These are phyloP conservation scores for Barnettozyma wickerhamii DNA, from an alignment of 805 yeast species.

Conservation along the genomic window DNA sequence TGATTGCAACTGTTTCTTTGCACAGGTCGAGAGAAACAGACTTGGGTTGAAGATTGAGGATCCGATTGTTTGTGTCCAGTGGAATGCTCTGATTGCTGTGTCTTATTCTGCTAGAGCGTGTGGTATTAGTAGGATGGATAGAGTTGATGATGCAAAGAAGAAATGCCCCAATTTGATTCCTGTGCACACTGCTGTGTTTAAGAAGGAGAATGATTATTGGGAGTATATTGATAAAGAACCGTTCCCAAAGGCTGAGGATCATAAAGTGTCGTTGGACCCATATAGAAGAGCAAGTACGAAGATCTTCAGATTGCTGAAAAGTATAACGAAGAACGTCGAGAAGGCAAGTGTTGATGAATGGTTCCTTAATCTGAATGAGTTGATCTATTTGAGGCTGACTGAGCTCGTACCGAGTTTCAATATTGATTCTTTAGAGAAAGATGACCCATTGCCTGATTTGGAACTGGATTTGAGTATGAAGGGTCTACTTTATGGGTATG, in stretches of 20 bases:
- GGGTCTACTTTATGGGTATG: constrained; percentile 12
- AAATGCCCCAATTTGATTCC: constrained; percentile 75
- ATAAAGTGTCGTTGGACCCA: constrained; percentile 88
- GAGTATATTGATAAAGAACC: constrained; percentile 44
- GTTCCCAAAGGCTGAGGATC: constrained; percentile 53
- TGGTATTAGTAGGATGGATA: constrained; percentile 79
- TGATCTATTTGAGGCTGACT: constrained; percentile 42
- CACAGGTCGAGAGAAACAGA: constrained; percentile 86
- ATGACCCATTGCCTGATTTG: constrained; percentile 40
- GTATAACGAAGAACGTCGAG: constrained; percentile 66
- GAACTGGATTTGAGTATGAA: constrained; percentile 30
- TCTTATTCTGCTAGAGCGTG: constrained; percentile 82
- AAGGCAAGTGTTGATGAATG: constrained; percentile 97
- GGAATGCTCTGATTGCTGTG: constrained; percentile 88
- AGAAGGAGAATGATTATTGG: constrained; percentile 84
- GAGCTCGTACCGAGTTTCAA: constrained; percentile 44
- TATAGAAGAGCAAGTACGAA: constrained; percentile 84
- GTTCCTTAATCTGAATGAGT: constrained; percentile 76
- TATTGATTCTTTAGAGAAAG: constrained; percentile 13
- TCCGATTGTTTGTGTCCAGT: constrained; percentile 93
- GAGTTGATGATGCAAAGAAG: constrained; percentile 57
- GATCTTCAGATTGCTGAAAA: constrained; percentile 60
- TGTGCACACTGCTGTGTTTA: constrained; percentile 93
- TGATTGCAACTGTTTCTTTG: constrained; percentile 93
- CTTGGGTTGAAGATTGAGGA: constrained; percentile 58